Base-by-base conservation (phyloP, 768 basidiomycete species). In the Auricularia sp. region DNA sequence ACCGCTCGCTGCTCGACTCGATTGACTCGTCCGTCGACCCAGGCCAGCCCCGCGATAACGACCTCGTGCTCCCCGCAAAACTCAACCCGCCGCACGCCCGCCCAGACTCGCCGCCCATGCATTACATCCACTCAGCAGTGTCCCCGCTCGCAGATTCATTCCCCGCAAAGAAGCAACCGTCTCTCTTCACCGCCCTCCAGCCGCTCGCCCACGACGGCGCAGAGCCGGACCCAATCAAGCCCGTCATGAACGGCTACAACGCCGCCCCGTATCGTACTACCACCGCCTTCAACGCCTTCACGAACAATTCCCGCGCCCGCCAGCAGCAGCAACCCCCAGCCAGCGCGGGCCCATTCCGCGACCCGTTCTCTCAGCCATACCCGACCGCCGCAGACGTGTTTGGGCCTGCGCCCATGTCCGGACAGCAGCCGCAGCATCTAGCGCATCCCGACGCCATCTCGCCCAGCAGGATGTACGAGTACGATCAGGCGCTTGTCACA, bases 21-120 rank as follows among this genome's bases (percentile, higher is more conserved):
- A 82, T 93, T 72, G 85, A 92, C 82, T 88, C 86, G 64, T 86
- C 90, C 76, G 89, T 87, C 62, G 90, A 92, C 82, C 82, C 88
- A 87, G 59, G 73, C 80, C 64, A 80, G 76, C 42, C 78, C 81
- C 13, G 76, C 72, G 62, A 82, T 67, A 33, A 18, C 56, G 83
- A 84, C 73, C 63, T 78, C 85, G 54, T 69, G 81, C 33, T 81
- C 85, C 8, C 80, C 6, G 14, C 56, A 59, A 59, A 59, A 59
- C 56, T 33, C 54, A 56, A 56, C 54, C 75, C 74, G 51, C 73
- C 76, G 51, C 70, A 76, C 63, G 65, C 75, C 61, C 82, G 80
- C 66, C 75, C 84, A 42, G 83, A 85, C 68, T 84, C 85, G 8
- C 78, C 81, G 69, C 76, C 67, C 78, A 80, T 70, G 72, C 39